Evolutionary conservation across 2,329 filamentous ascomycete species (phyloP).

Genomic region (Aureobasidium pullulans): DNA sequence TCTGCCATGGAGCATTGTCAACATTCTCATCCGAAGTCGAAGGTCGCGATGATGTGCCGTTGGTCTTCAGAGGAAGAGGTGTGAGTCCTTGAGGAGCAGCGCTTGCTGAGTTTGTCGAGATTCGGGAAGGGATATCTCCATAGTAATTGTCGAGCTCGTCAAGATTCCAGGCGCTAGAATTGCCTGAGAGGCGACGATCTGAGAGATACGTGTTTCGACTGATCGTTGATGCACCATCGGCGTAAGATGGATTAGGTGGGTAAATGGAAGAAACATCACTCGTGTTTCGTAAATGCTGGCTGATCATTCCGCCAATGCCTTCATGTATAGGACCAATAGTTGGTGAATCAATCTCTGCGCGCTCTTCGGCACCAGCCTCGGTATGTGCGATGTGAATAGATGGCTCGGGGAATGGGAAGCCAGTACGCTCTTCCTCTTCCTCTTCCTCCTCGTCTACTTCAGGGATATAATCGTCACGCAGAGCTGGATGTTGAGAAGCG

Average conservation of each 20-base stretch:
- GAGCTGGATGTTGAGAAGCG: constrained; percentile 30
- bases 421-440: constrained; percentile 19
- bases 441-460: constrained; percentile 26
- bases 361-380: constrained; percentile 19
- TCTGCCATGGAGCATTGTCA: constrained; percentile 35
- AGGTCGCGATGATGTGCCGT: not conserved
- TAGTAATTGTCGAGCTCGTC: constrained; percentile 41
- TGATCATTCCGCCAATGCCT: constrained; percentile 54
- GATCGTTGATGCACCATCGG: constrained; percentile 25
- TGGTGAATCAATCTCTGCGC: constrained; percentile 59
- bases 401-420: constrained; percentile 4
- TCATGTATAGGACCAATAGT: constrained; percentile 58
- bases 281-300: constrained; percentile 63
- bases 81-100: constrained; percentile 4
- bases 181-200: constrained; percentile 2
- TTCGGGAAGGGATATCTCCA: constrained; percentile 29
- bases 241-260: constrained; percentile 37
- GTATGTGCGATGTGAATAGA: not conserved
- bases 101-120: constrained; percentile 30
- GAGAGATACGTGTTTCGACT: constrained; percentile 6
- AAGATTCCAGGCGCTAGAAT: constrained; percentile 43
- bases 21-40: constrained; percentile 16
- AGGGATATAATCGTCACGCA: constrained; percentile 21
- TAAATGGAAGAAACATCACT: constrained; percentile 80
- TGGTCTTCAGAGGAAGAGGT: constrained; percentile 13